Conservation (phyloP, 768 basidiomycete species). For the Amanita pseudoporphyria region DNA sequence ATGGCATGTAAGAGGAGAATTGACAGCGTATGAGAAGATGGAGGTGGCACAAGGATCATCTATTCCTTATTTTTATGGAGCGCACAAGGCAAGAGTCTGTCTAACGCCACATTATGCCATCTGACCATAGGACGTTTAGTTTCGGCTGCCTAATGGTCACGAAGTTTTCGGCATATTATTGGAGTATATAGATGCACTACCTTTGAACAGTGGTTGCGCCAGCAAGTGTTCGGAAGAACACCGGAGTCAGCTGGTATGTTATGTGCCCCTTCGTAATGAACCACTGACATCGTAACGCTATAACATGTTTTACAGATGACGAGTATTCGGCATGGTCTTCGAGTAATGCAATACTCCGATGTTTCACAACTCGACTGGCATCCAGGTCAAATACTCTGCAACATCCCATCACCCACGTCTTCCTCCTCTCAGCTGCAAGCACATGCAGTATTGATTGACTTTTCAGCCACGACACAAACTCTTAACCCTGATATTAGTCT, state of each 20-base stretch:
- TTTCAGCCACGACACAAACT: slow-evolving; percentile 2
- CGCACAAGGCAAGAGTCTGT: slow-evolving; percentile 4
- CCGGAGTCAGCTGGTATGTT: slow-evolving; percentile 8
- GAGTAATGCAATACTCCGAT: slow-evolving; percentile 8
- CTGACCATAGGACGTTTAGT: slow-evolving; percentile 3
- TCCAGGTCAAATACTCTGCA: slow-evolving; percentile 9
- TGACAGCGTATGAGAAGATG: slow-evolving; percentile 8
- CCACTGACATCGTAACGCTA: not conserved
- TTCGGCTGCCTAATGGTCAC: slow-evolving; percentile 10
- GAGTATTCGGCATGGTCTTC: slow-evolving; percentile 8
- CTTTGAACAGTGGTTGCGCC: not conserved
- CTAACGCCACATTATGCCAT: slow-evolving; percentile 1
- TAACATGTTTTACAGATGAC: slow-evolving; percentile 7
- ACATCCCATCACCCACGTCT: not conserved
- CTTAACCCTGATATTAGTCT: slow-evolving; percentile 1
- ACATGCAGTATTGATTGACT: slow-evolving; percentile 9
- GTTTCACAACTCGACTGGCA: slow-evolving; percentile 11
- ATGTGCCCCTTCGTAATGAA: not conserved
- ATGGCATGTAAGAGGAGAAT: slow-evolving; percentile 8
- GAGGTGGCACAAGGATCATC: slow-evolving; percentile 8
- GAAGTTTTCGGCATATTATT: slow-evolving; percentile 8
- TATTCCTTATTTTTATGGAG: slow-evolving; percentile 10
- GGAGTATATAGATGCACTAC: slow-evolving; percentile 8
- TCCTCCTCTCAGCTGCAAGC: not conserved
- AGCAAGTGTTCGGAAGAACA: slow-evolving; percentile 3